A percentile compares a stretch with the other conserved stretches of the same genome.
These are phyloP conservation scores for Trichoderma virens DNA, from an alignment of 495 filamentous ascomycete species.

Conservation along the genomic window DNA sequence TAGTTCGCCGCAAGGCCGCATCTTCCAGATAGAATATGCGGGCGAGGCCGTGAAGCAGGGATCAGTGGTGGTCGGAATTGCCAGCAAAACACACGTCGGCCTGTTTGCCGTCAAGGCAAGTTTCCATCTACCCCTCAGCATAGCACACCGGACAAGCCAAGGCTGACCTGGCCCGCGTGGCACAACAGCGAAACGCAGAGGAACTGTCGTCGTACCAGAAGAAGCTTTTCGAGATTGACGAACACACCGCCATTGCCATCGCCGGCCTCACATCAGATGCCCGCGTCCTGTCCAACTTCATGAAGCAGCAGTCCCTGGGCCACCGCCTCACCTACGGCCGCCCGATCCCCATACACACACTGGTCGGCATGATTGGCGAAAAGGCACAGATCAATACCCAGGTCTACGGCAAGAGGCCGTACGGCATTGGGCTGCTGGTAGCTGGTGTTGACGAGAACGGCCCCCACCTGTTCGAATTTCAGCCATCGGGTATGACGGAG, in stretches of 20 bases:
- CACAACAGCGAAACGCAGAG: slow-evolving; percentile 86
- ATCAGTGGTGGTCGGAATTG: slow-evolving; percentile 92
- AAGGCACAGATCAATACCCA: slow-evolving; percentile 97
- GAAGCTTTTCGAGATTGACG: slow-evolving; percentile 95
- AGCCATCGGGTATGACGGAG: slow-evolving; percentile 88
- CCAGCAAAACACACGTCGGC: slow-evolving; percentile 95
- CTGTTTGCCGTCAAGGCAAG: slow-evolving; percentile 92
- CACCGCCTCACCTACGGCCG: slow-evolving; percentile 93
- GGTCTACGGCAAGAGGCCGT: slow-evolving; percentile 92
- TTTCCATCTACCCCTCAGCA: slow-evolving; percentile 8
- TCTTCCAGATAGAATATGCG: slow-evolving; percentile 99
- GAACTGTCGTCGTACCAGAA: slow-evolving; percentile 99
- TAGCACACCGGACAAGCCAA: neutral
- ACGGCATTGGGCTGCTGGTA: slow-evolving; percentile 89
- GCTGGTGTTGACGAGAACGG: slow-evolving; percentile 90
- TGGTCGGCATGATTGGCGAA: slow-evolving; percentile 85
- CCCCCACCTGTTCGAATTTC: slow-evolving; percentile 96
- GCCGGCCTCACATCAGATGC: slow-evolving; percentile 96
- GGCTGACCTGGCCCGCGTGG: slow-evolving; percentile 11
- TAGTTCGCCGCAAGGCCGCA: slow-evolving; percentile 97
- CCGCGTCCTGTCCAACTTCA: slow-evolving; percentile 98
- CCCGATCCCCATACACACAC: slow-evolving; percentile 76
- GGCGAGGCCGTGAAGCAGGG: slow-evolving; percentile 98
- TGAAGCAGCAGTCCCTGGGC: slow-evolving; percentile 97
- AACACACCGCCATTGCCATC: slow-evolving; percentile 90